These are phyloP conservation scores for Anacardium occidentale DNA, from an alignment of 345 rosid genomes.

Conservation along the genomic window DNA sequence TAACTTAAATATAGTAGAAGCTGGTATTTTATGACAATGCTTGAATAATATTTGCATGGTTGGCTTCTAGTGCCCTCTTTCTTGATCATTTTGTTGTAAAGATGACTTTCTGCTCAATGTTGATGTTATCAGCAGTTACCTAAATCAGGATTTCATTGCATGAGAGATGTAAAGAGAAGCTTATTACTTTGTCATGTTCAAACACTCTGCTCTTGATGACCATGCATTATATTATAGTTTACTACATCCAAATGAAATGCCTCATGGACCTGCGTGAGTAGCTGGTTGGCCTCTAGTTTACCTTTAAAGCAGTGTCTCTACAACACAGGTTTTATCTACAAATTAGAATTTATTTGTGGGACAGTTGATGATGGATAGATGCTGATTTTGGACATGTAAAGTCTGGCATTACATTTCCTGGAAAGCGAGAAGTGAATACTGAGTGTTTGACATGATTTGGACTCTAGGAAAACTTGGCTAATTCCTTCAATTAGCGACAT, in stretches of 20 bases:
- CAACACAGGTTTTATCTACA: neutral
- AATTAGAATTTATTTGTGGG: neutral
- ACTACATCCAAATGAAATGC: too few relatives aligned
- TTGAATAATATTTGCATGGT: slow-evolving; percentile 7
- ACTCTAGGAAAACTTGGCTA: slow-evolving; percentile 9
- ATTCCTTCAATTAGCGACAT: slow-evolving; percentile 23
- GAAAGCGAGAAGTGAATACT: slow-evolving; percentile 12
- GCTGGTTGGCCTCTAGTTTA: too few relatives aligned
- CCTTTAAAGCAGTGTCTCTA: neutral
- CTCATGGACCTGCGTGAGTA: too few relatives aligned
- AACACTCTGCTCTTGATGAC: neutral
- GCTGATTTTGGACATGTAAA: neutral
- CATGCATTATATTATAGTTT: too few relatives aligned
- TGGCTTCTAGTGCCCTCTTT: neutral
- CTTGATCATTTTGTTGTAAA: neutral
- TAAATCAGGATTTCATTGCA: neutral
- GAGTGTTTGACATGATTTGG: slow-evolving; percentile 21
- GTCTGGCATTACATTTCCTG: slow-evolving; percentile 17
- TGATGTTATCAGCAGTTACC: neutral
- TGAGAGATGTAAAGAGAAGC: neutral
- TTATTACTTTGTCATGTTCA: neutral
- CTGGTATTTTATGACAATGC: slow-evolving; percentile 20
- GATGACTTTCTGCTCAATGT: neutral
- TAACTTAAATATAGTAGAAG: slow-evolving; percentile 26
- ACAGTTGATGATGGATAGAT: neutral